Evolutionary conservation across 352 stramenopile species (phyloP).

Genomic region (Globisporangium barbulae): DNA sequence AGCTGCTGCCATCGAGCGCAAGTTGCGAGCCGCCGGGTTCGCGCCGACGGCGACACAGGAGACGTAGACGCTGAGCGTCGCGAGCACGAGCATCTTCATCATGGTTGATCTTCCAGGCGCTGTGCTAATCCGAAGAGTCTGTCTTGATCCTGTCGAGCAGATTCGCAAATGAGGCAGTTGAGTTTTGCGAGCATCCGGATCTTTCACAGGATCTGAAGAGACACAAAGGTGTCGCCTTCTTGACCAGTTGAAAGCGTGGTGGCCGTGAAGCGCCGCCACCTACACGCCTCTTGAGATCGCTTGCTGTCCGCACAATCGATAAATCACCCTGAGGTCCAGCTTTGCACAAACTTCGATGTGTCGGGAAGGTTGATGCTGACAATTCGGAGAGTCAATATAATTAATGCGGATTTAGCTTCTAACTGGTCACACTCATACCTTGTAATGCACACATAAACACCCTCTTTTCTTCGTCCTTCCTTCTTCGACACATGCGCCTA

Average conservation of each 20-base stretch:
- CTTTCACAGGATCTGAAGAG: neutral
- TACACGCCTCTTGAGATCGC: neutral
- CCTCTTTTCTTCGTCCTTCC: neutral
- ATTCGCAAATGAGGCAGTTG: neutral
- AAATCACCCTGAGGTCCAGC: neutral
- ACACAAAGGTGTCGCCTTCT: neutral
- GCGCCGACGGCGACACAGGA: neutral
- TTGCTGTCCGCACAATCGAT: neutral
- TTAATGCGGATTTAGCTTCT: constrained; percentile 13
- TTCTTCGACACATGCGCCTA: neutral
- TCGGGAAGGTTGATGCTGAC: neutral
- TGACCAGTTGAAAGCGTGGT: neutral
- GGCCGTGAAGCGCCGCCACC: constrained; percentile 1
- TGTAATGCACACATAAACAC: constrained; percentile 5
- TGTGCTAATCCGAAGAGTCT: neutral
- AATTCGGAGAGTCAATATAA: constrained; percentile 9
- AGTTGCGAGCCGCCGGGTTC: neutral
- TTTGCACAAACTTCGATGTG: neutral
- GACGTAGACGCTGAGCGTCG: constrained; percentile 3
- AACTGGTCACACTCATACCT: constrained; percentile 13
- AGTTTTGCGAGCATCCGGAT: neutral
- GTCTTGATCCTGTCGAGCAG: neutral
- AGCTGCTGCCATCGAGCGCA: neutral
- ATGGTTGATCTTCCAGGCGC: neutral
- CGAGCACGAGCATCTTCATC: constrained; percentile 4